phyloP scores from a whole-genome alignment of 2,329 filamentous ascomycete genomes.

The Aspergillus pseudonomiae region DNA sequence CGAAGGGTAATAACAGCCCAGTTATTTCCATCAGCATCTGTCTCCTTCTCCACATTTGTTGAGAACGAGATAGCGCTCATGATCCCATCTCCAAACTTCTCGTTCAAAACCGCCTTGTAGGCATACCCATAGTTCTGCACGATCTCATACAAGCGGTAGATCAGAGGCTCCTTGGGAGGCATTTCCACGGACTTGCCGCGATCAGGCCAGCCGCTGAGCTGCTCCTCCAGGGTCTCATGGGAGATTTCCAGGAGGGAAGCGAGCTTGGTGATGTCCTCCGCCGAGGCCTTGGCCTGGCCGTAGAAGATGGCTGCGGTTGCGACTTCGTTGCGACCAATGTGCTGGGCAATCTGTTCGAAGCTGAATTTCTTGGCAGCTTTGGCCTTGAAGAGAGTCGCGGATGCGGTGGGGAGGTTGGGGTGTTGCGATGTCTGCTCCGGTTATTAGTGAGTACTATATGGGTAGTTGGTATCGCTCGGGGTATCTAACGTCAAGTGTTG shows the following conservation, averaged over 20 bases:
- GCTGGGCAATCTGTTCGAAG: conserved; percentile 76
- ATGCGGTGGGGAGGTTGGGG: conserved; percentile 70
- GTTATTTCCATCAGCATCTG: conserved; percentile 74
- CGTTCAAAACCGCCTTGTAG: conserved; percentile 92
- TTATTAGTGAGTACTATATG: neutral
- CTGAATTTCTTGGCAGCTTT: conserved; percentile 75
- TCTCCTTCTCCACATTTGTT: conserved; percentile 92
- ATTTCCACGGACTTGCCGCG: conserved; percentile 77
- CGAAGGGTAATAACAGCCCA: conserved; percentile 85
- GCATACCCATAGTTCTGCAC: conserved; percentile 97
- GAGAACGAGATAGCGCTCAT: conserved; percentile 95
- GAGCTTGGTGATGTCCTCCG: conserved; percentile 70
- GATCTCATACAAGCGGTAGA: conserved; percentile 91
- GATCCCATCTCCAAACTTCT: conserved; percentile 93
- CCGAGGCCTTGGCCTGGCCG: conserved; percentile 74
- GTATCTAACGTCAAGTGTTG: conserved; percentile 46
- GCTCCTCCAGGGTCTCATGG: conserved; percentile 57
- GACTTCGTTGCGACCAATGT: conserved; percentile 78
- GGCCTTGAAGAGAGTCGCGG: conserved; percentile 74
- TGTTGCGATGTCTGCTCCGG: conserved; percentile 31
- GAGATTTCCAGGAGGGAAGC: conserved; percentile 66
- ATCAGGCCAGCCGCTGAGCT: conserved; percentile 76
- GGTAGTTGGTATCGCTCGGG: neutral
- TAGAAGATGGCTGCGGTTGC: conserved; percentile 89
- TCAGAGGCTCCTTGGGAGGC: conserved; percentile 81